Evolutionary conservation across 768 basidiomycete species (phyloP), one percentile per base, ranked within the genome.

Genomic region (Boletus subcaerulescens): DNA sequence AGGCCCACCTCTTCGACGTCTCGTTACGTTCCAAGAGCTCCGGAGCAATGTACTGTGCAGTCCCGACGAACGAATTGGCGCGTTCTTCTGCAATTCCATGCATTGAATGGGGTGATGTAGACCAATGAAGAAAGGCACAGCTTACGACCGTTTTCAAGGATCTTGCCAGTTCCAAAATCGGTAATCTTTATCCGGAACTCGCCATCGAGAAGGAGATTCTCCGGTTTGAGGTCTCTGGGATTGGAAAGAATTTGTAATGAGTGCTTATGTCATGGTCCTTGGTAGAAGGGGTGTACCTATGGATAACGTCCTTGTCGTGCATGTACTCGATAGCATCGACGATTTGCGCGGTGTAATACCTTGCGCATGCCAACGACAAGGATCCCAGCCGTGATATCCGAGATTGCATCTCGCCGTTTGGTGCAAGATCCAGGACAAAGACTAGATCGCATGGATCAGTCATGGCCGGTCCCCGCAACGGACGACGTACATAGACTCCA

Each of bases 81-180:
- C 78, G 77, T 60, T 78, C 80, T 50, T 68, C 83, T 80, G 58
- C 43, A 64, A 63, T 38, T 4, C 59, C 58, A 31, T 61, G 68
- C 43, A 44, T 36, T 48, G 36, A 33, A 50, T 6, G 22, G 40
- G 35, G 15, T 6, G 15, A 38, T 5, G n/a, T 6, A 11, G 10
- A 45, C 22, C 12, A 20, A 41, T 2, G 9, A 44, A 22, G 31
- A 32, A 26, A 15, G n/a, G 14, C 1, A 48, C 11, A 13, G 72
- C 83, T 64, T 52, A 85, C 85, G 71, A 48, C 74, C 76, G 20
- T 78, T 66, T 56, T 86, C 83, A 33, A 86, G 73, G 57, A 90
- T 75, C 72, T 90, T 89, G 18, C 93, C 93, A 5, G 93, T 95
- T 7, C 97, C 97, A 71, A 98, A 98, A 70, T 99, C 97, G 15